Evolutionary conservation across 768 basidiomycete species (phyloP), one percentile per base, ranked within the genome.

Genomic region (Pulveroboletus sp.): DNA sequence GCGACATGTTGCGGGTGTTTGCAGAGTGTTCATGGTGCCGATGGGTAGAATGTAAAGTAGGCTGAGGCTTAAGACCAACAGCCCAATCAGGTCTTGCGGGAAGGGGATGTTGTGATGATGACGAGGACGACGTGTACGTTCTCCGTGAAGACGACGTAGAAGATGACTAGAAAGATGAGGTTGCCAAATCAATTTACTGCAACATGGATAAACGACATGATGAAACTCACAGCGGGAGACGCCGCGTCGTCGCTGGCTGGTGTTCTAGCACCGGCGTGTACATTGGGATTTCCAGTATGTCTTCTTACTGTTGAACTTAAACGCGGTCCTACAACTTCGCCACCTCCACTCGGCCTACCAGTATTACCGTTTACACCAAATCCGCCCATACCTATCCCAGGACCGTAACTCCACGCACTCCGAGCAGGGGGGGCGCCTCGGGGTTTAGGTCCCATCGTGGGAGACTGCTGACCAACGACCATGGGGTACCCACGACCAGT

Each of bases 11-110:
- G 45, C 69, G 69, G 29, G 72, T 55, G 36, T 64, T 63, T 36
- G 64, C 57, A 13, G 65, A 57, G 55, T 76, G 73, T 40, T 85
- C 81, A 50, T 80, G 80, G 59, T 82, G 78, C 10, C 82, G 75
- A 20, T 70, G 70, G 1, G 76, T 68, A 25, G 76, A 39, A 54
- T 86, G 79, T 23, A 87, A 66, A 12, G 81, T 86, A 24, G 84
- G 82, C 51, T 88, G 84, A 0, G 88, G 80, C 63, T 85, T 89
- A 29, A 92, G 73, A 14, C 88, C 88, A 5, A 92, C 87, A 16
- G 90, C 90, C 90, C 91, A 93, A 64, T 93, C 90, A 34, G 90
- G 90, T 49, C 90, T 77, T 3, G 88, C 72, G 4, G 90, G 90
- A 33, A 93, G 75, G 13, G 90, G 90, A 48, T 84, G 82, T 69